Evolutionary conservation across 164 flowering plant species (phyloP).

Genomic region (Malania oleifera): DNA sequence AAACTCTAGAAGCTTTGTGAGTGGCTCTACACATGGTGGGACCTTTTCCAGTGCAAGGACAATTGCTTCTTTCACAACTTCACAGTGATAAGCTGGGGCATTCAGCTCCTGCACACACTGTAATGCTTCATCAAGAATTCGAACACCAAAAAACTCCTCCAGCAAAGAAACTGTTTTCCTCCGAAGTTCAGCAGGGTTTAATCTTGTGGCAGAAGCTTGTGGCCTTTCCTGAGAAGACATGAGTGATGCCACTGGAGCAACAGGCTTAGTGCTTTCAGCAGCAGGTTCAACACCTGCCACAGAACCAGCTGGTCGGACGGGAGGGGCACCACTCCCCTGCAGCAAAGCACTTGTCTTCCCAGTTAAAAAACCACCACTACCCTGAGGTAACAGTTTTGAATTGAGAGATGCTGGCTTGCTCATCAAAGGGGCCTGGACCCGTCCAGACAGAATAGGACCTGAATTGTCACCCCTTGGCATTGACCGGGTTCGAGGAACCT

Average conservation of each 20-base stretch:
- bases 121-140: slow-evolving; percentile 68
- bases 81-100: slow-evolving; percentile 60
- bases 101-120: slow-evolving; percentile 80
- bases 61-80: slow-evolving; percentile 78
- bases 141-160: slow-evolving; percentile 73
- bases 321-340: slow-evolving; percentile 48
- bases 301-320: slow-evolving; percentile 27
- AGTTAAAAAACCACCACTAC: slow-evolving; percentile 54
- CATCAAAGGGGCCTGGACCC: slow-evolving; percentile 36
- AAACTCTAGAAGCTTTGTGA: slow-evolving; percentile 53
- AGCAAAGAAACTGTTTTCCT: slow-evolving; percentile 65
- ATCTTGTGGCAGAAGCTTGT: slow-evolving; percentile 21
- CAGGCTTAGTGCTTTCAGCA: slow-evolving; percentile 26
- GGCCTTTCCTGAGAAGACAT: slow-evolving; percentile 38
- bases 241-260: slow-evolving; percentile 19
- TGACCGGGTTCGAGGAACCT: slow-evolving; percentile 59
- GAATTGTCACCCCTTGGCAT: slow-evolving; percentile 48
- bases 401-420: slow-evolving; percentile 44
- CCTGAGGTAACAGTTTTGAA: slow-evolving; percentile 69
- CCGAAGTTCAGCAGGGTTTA: slow-evolving; percentile 39
- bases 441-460: slow-evolving; percentile 33
- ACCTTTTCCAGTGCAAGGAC: slow-evolving; percentile 62
- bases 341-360: slow-evolving; percentile 68
- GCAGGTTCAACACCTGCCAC: slow-evolving; percentile 28
- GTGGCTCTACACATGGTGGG: slow-evolving; percentile 62